These are phyloP conservation scores for Sequoia sempervirens DNA, from an alignment of 75 land plant species.

Conservation along the genomic window DNA sequence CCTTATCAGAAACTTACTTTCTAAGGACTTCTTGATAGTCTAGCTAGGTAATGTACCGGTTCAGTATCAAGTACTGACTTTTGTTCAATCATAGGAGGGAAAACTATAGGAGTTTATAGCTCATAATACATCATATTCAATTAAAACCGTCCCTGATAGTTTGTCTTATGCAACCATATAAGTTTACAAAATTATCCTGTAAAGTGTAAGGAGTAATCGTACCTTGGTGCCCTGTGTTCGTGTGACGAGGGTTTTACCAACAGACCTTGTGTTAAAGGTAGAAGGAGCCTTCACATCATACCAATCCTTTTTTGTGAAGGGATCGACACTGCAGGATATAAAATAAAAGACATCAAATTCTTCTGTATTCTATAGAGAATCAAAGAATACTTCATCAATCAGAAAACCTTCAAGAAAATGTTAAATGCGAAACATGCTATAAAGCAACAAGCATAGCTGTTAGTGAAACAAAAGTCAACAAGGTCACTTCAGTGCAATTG, in stretches of 20 bases:
- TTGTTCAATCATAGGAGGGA: neutral
- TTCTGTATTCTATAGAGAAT: neutral
- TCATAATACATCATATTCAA: neutral
- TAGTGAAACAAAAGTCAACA: neutral
- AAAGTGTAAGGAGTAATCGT: neutral
- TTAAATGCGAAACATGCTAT: neutral
- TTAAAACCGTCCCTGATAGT: neutral
- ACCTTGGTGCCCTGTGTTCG: conserved; percentile 97
- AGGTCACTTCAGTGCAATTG: too few relatives aligned
- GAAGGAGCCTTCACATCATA: conserved; percentile 94
- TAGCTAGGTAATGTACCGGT: neutral
- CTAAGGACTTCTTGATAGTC: neutral
- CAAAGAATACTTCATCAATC: neutral
- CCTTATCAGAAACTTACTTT: neutral
- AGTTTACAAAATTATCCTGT: neutral
- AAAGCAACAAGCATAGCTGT: neutral
- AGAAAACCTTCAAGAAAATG: neutral
- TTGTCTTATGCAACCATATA: neutral
- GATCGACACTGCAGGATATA: conserved; percentile 58
- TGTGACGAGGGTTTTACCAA: conserved; percentile 91
- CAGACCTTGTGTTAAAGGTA: conserved; percentile 39
- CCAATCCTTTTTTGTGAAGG: conserved; percentile 97
- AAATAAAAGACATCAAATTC: neutral
- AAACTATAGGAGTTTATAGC: neutral
- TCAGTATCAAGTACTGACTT: neutral